Conservation (phyloP, 2,329 filamentous ascomycete genomes). For the Neofusicoccum sp. region DNA sequence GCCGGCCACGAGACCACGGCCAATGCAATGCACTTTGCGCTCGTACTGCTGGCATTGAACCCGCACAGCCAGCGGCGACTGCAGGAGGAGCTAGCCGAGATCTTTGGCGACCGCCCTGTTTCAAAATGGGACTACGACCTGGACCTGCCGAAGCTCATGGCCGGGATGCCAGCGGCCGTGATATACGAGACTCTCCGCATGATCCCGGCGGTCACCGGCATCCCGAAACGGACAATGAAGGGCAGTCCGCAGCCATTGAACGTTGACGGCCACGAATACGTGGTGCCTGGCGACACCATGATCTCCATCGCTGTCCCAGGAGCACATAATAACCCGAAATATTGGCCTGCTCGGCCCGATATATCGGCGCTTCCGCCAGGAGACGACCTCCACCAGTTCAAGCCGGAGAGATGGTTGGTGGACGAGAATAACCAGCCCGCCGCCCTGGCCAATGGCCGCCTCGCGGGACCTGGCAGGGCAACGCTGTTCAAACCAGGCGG, state of each 20-base stretch:
- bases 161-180: slow-evolving; percentile 68
- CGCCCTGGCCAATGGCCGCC: slow-evolving; percentile 36
- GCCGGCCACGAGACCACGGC: slow-evolving; percentile 82
- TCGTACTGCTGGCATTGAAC: slow-evolving; percentile 66
- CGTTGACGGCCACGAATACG: slow-evolving; percentile 57
- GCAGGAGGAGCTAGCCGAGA: slow-evolving; percentile 66
- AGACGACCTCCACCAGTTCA: slow-evolving; percentile 65
- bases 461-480: slow-evolving; percentile 48
- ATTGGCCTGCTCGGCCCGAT: slow-evolving; percentile 60
- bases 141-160: slow-evolving; percentile 63
- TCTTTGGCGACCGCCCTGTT: slow-evolving; percentile 60
- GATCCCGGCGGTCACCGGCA: slow-evolving; percentile 67
- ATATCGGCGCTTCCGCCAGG: slow-evolving; percentile 23
- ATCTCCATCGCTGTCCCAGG: slow-evolving; percentile 54
- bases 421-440: slow-evolving; percentile 25
- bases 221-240: slow-evolving; percentile 62
- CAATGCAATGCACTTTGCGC: slow-evolving; percentile 69
- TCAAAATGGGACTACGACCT: slow-evolving; percentile 69
- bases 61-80: slow-evolving; percentile 62
- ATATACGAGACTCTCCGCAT: slow-evolving; percentile 76
- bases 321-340: slow-evolving; percentile 65
- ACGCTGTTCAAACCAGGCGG: slow-evolving; percentile 53
- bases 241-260: slow-evolving; percentile 55
- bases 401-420: slow-evolving; percentile 70
- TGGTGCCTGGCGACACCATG: slow-evolving; percentile 56